These are phyloP conservation scores for Rhododendron henanense DNA, from an alignment of 148 eudicot genomes.

Conservation along the genomic window DNA sequence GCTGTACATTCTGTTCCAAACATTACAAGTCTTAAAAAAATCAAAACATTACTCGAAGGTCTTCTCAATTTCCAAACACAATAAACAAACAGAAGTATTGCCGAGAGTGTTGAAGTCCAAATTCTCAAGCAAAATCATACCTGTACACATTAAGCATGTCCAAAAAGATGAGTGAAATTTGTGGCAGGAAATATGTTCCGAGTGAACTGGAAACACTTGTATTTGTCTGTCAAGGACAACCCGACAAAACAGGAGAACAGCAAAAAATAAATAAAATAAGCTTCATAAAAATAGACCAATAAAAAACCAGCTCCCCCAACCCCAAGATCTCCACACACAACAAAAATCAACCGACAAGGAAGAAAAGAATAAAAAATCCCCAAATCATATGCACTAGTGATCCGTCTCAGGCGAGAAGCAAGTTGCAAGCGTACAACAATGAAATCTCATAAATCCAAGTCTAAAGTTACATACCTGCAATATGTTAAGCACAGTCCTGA, in stretches of 20 bases:
- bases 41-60: background rate
- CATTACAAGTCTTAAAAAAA: slow-evolving; percentile 8
- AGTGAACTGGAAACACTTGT: slow-evolving; percentile 86
- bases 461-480: slow-evolving; percentile 57
- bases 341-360: background rate
- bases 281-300: background rate
- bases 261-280: slow-evolving; percentile 6
- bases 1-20: slow-evolving; percentile 82
- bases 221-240: slow-evolving; percentile 61
- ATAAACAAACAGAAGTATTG: background rate
- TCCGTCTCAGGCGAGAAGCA: background rate
- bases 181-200: slow-evolving; percentile 84
- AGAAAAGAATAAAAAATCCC: background rate
- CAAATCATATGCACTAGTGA: background rate
- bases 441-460: background rate
- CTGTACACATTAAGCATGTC: slow-evolving; percentile 99
- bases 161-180: slow-evolving; percentile 79
- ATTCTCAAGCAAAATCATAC: slow-evolving; percentile 27
- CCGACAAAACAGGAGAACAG: background rate
- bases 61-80: background rate
- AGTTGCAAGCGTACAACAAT: background rate
- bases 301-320: background rate
- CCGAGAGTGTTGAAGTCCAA: background rate
- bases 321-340: background rate
- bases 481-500: slow-evolving; percentile 89